Base-by-base conservation (phyloP, 2,329 filamentous ascomycete genomes). In the Sporothrix mexicana region DNA sequence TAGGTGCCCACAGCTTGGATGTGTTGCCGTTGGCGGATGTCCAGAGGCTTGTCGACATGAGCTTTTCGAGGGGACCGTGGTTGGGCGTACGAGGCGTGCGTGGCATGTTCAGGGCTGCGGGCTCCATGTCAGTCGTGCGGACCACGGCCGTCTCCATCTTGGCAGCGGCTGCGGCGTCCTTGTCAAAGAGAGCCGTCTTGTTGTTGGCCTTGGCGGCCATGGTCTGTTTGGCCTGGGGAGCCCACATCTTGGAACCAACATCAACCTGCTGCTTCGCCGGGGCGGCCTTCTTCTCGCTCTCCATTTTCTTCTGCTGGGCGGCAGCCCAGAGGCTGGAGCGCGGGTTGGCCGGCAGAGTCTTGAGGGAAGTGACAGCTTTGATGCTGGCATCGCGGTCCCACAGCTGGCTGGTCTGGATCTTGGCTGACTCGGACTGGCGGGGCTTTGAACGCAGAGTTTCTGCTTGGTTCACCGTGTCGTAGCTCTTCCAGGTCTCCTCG, bases 401-500 rank as follows among this genome's bases (percentile, higher is more conserved):
- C 17, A 76, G 77, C 70, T 70, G 68, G 8, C n/a, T 69, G 30
- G 74, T 75, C 74, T 82, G 78, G 49, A 85, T 78, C 2, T 41
- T 43, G 15, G 76, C 72, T 13, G 79, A 76, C 62, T 80, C 78
- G 10, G 78, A 74, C 45, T 75, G 75, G 47, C 77, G 79, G 12
- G 77, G 75, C 66, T 79, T 78, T 13, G 78, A 73, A 70, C 81
- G 82, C 2, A 73, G 70, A 47, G 77, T 78, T 20, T 74, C 76
- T 25, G 77, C 73, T 47, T 57, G 62, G 53, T 20, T 53, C 23
- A 78, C 73, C 9, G 76, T 75, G 53, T 80, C 76, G 71, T 83
- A 83, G 53, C 74, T 74, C 53, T 78, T 77, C 83, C 82, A 84
- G n/a, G 76, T 78, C 20, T 76, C 74, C 49, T 78, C 76, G 72